phyloP scores from a whole-genome alignment of 148 eudicot genomes.

The Arctostaphylos glauca region DNA sequence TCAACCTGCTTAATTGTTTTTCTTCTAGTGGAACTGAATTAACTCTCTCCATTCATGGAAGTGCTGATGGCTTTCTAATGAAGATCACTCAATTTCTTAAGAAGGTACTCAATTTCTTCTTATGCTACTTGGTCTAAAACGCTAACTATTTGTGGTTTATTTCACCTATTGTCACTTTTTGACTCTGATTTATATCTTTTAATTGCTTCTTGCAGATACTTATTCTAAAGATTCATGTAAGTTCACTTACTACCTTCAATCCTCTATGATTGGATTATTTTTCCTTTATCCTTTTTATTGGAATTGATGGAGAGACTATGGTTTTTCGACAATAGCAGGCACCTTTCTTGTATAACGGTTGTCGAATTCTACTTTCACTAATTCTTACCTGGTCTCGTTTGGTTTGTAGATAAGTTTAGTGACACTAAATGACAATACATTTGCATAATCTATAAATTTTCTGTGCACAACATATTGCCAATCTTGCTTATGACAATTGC shows the following conservation, averaged over 20 bases:
- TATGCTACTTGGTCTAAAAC: neutral
- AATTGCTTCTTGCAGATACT: slow-evolving; percentile 54
- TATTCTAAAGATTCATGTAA: slow-evolving; percentile 63
- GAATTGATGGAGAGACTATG: neutral
- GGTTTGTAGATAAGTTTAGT: neutral
- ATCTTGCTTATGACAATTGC: neutral
- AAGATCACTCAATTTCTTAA: slow-evolving; percentile 39
- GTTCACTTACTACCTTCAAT: slow-evolving; percentile 25
- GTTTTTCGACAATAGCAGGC: neutral
- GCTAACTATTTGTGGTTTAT: neutral
- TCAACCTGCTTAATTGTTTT: slow-evolving; percentile 13
- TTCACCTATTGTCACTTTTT: neutral
- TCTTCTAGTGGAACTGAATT: slow-evolving; percentile 83
- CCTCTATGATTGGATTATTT: neutral
- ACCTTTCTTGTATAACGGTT: neutral
- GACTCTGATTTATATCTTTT: neutral
- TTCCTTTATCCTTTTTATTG: neutral
- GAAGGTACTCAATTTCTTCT: slow-evolving; percentile 46
- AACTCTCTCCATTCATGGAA: slow-evolving; percentile 45
- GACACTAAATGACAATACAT: neutral
- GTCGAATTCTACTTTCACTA: neutral
- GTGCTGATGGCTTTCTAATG: slow-evolving; percentile 35
- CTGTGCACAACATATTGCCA: neutral
- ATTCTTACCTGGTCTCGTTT: neutral
- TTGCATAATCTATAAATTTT: neutral